Conservation (phyloP, 495 filamentous ascomycete species). For the Parmelia sp. region DNA sequence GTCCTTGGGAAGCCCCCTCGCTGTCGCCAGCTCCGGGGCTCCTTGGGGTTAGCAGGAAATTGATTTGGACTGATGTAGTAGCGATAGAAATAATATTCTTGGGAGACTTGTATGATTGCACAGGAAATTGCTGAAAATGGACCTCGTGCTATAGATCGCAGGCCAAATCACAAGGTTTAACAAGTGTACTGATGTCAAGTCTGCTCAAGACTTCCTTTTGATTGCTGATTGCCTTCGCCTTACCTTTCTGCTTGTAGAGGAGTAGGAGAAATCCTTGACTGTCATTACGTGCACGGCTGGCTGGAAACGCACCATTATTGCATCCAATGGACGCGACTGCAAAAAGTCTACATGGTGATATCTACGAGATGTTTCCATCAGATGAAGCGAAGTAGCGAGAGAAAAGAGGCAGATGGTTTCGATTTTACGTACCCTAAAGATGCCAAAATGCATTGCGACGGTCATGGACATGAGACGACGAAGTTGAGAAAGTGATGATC, state of each 20-base stretch:
- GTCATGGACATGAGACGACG: neutral
- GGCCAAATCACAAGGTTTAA: neutral
- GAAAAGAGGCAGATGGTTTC: neutral
- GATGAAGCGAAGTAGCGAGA: neutral
- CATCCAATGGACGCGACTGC: neutral
- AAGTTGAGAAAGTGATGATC: neutral
- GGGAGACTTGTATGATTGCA: too few species aligned
- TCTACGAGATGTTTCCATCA: neutral
- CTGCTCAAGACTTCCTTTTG: neutral
- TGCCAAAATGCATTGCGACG: neutral
- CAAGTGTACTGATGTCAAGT: neutral
- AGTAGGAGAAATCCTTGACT: neutral
- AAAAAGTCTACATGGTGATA: neutral
- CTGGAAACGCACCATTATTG: neutral
- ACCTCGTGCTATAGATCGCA: neutral
- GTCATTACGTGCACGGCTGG: neutral
- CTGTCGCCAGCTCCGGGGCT: too few species aligned
- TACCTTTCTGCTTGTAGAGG: neutral
- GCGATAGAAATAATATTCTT: too few species aligned
- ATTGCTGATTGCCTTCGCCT: neutral
- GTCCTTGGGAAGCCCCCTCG: too few species aligned
- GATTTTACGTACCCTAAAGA: neutral
- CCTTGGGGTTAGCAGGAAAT: neutral
- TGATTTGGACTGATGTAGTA: neutral
- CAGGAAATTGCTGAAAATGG: neutral